phyloP scores from a whole-genome alignment of 352 stramenopile species.

The Phytophthora podocarpi region DNA sequence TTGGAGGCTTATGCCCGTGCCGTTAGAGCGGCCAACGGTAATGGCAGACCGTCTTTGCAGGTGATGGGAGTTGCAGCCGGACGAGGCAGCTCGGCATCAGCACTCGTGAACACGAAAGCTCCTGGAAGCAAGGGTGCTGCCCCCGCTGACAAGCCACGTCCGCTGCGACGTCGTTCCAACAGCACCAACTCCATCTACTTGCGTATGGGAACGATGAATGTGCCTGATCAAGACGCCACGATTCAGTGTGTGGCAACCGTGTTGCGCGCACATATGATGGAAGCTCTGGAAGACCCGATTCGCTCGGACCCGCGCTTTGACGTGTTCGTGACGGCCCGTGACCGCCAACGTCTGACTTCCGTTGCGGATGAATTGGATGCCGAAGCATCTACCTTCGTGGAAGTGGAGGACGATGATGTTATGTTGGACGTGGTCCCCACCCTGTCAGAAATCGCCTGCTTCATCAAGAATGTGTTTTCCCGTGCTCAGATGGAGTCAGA shows the following conservation, averaged over 20 bases:
- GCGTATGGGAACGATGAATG: slow-evolving; percentile 93
- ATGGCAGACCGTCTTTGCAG: slow-evolving; percentile 24
- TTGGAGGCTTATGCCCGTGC: slow-evolving; percentile 59
- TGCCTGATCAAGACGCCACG: slow-evolving; percentile 95
- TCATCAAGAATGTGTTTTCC: slow-evolving; percentile 94
- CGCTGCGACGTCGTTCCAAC: slow-evolving; percentile 90
- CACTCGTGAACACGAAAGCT: slow-evolving; percentile 14
- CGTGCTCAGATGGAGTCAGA: slow-evolving; percentile 94
- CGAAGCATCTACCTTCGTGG: slow-evolving; percentile 30
- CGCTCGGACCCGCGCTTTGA: slow-evolving; percentile 61
- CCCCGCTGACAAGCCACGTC: slow-evolving; percentile 36
- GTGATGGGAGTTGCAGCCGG: slow-evolving; percentile 16
- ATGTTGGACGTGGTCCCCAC: slow-evolving; percentile 72
- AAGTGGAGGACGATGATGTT: slow-evolving; percentile 35
- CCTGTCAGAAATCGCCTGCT: slow-evolving; percentile 89
- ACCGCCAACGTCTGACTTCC: slow-evolving; percentile 37
- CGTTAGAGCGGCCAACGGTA: slow-evolving; percentile 26
- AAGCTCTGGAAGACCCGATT: slow-evolving; percentile 71
- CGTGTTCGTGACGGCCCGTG: slow-evolving; percentile 67
- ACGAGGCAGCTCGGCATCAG: slow-evolving; percentile 29
- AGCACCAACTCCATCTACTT: slow-evolving; percentile 95
- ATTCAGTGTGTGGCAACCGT: slow-evolving; percentile 97
- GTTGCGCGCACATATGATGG: slow-evolving; percentile 95
- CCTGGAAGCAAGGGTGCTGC: slow-evolving; percentile 20
- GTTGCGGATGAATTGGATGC: slow-evolving; percentile 36